Conservation (phyloP, 441 rosid species). For the Jatropha multifida region DNA sequence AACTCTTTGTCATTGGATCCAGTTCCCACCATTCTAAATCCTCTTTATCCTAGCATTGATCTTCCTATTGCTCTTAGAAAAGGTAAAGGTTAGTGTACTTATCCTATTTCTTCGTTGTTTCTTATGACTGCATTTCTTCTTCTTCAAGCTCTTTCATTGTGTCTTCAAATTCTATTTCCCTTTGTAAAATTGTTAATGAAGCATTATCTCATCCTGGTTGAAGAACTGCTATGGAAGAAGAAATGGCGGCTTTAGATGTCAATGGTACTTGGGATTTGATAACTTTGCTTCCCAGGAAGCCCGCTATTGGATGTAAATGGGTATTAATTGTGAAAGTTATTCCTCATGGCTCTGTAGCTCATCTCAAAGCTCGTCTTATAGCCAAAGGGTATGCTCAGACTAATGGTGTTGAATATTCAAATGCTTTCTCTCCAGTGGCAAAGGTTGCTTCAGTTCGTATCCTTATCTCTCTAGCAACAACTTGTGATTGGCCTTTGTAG, state of each 20-base stretch:
- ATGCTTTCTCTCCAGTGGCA: neutral
- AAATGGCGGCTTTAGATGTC: neutral
- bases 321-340: neutral
- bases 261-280: neutral
- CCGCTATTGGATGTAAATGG: neutral
- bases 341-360: neutral
- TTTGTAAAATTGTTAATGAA: neutral
- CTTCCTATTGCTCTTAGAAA: neutral
- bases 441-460: neutral
- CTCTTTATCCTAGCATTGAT: neutral
- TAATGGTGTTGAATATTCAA: neutral
- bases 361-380: neutral
- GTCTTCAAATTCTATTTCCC: neutral
- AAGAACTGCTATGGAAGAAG: neutral
- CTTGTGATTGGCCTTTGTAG: neutral
- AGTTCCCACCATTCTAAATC: neutral
- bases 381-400: neutral
- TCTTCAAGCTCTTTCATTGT: neutral
- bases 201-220: neutral
- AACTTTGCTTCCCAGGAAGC: neutral
- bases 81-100: neutral
- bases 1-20: neutral
- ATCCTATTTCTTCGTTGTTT: neutral
- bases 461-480: neutral
- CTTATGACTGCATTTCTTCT: neutral